Percentiles rank a stretch among this genome's conserved stretches.
Conservation (phyloP, 2,329 filamentous ascomycete genomes). For the Coniochaeta ligniaria region DNA sequence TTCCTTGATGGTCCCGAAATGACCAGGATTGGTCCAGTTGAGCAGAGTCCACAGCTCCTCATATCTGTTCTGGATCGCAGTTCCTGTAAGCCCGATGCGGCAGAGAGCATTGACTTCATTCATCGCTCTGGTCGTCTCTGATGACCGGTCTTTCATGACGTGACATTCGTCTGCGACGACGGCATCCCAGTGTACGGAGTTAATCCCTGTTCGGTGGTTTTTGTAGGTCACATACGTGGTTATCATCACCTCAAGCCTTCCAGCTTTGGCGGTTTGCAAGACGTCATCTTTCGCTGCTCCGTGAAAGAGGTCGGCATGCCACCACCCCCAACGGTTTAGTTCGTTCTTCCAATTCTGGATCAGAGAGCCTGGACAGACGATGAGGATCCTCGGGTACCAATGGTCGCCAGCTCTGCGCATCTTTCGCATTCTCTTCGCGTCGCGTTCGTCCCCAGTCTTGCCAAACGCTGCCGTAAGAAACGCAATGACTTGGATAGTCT, state of each 20-base stretch:
- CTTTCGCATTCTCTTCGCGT: conserved; percentile 81
- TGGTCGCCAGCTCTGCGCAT: conserved; percentile 54
- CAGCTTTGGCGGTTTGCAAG: conserved; percentile 64
- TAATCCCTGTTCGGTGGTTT: conserved; percentile 65
- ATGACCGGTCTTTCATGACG: conserved; percentile 69
- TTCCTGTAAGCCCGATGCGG: conserved; percentile 87
- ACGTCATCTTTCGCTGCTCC: conserved; percentile 62
- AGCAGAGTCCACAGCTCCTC: conserved; percentile 94
- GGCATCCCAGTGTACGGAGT: conserved; percentile 86
- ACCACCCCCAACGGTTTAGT: conserved; percentile 88
- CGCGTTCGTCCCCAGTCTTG: conserved; percentile 84
- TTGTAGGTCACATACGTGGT: conserved; percentile 92
- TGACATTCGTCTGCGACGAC: conserved; percentile 95
- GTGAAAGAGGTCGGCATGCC: conserved; percentile 80
- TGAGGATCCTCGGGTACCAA: conserved; percentile 80
- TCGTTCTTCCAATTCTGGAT: conserved; percentile 91
- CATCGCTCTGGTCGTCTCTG: conserved; percentile 79
- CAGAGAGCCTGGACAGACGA: conserved; percentile 82
- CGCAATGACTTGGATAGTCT: conserved; percentile 92
- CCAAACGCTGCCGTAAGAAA: conserved; percentile 90
- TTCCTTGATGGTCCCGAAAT: conserved; percentile 54
- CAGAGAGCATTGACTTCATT: conserved; percentile 86
- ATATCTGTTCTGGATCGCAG: conserved; percentile 96
- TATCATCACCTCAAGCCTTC: conserved; percentile 81
- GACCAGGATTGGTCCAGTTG: conserved; percentile 91